These are phyloP conservation scores for Hymenoscyphus fructigenus DNA, from an alignment of 2,329 filamentous ascomycete genomes.

Conservation along the genomic window DNA sequence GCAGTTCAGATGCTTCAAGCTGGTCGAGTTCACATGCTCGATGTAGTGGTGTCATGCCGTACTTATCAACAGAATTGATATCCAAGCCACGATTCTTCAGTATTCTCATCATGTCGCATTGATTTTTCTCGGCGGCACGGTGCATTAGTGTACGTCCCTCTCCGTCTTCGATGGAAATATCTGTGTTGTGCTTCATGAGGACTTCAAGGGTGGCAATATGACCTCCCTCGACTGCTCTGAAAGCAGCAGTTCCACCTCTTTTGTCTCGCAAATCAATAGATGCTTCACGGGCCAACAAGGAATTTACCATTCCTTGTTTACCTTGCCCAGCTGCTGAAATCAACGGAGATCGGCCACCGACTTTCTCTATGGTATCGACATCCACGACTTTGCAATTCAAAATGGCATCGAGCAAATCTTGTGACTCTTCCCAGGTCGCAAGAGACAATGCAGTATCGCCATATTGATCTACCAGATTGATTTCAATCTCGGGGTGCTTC, in stretches of 20 bases:
- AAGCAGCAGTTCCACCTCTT: conserved; percentile 11
- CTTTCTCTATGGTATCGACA: conserved; percentile 12
- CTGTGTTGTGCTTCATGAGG: conserved; percentile 7
- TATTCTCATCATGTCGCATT: conserved; percentile 9
- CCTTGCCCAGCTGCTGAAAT: conserved; percentile 12
- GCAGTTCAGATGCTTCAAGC: conserved; percentile 6
- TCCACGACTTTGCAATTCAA: conserved; percentile 7
- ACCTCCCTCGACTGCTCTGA: conserved; percentile 15
- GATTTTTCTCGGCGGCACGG: conserved; percentile 14
- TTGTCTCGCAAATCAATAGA: conserved; percentile 14
- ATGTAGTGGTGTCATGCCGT: conserved; percentile 24
- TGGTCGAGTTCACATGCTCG: conserved; percentile 14
- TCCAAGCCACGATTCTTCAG: conserved; percentile 4
- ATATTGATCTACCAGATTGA: conserved; percentile 16
- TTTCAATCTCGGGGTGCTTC: conserved; percentile 4
- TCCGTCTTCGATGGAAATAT: conserved; percentile 17
- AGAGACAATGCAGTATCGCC: conserved; percentile 20
- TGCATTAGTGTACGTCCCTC: conserved; percentile 19
- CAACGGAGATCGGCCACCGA: conserved; percentile 15
- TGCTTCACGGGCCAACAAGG: conserved; percentile 12
- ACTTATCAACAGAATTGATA: conserved; percentile 12
- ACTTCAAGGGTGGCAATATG: conserved; percentile 7
- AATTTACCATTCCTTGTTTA: conserved; percentile 10
- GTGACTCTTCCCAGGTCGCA: conserved; percentile 6
- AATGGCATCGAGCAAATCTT: conserved; percentile 14